Evolutionary conservation across 2,329 filamentous ascomycete species (phyloP), one percentile per base, ranked within the genome.

Genomic region (Whalleya microplaca): DNA sequence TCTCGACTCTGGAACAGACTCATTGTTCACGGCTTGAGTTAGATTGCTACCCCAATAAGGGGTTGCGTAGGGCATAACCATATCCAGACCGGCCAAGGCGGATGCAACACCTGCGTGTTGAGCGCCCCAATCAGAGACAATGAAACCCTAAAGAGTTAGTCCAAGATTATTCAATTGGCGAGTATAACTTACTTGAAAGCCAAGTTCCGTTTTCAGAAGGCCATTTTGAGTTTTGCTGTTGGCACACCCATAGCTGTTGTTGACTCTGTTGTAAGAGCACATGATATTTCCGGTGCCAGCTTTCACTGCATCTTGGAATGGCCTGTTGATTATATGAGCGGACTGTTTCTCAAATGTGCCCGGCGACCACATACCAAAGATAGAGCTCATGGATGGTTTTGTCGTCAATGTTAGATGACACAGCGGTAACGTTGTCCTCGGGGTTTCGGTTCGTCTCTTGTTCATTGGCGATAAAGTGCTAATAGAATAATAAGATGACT

Each of bases 391-490:
- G 80, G 69, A 87, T 79, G 0, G 84, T 83, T 50, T 79, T 77
- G 64, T 87, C 84, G 51, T 86, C 84, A 19, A 87, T 78, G 51
- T 87, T 87, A 10, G 79, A 76, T 1, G 78, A 81, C 2, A 82
- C 68, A 0, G 79, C 68, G 55, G 85, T 81, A 4, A 82, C 78
- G 44, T 86, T 79, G 19, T 63, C 68, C 51, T 80, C 83, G 72
- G 84, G 89, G 82, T 74, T 89, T 76, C 80, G 89, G 81, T 80
- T 76, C 7, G 76, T 87, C 69, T 96, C 91, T 70, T 96, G 91
- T 71, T 96, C 91, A 60, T 91, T 90, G 44, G 75, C 80, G 14
- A 91, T 74, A 47, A 80, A 88, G 66, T 91, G 88, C 86, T 40
- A 16, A 2, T 9, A 21, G 6, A 29, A 4, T 21, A 14, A 41